phyloP scores from a whole-genome alignment of 441 rosid genomes.

The Flueggea neowawraea region DNA sequence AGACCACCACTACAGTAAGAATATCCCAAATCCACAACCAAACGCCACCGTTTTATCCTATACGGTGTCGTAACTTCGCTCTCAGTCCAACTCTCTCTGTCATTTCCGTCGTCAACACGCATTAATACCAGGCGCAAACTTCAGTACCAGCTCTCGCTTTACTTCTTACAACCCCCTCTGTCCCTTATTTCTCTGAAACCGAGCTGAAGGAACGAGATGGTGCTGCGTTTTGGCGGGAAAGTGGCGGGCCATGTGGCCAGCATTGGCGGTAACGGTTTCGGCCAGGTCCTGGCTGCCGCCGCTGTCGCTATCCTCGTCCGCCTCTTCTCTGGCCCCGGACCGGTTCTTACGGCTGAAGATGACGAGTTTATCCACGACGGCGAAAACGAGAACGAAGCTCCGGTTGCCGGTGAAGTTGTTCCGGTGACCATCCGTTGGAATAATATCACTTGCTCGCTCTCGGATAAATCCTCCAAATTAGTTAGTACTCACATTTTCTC shows the following conservation, averaged over 20 bases:
- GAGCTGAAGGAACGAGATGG: constrained; percentile 10
- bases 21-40: too few species aligned
- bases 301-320: constrained; percentile 70
- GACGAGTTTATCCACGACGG: constrained; percentile 27
- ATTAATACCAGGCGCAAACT: too few species aligned
- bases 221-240: constrained; percentile 75
- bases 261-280: constrained; percentile 69
- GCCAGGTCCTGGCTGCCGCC: constrained; percentile 65
- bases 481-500: constrained; percentile 34
- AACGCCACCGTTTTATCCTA: too few species aligned
- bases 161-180: too few species aligned
- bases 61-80: too few species aligned
- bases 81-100: too few species aligned
- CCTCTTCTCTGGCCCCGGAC: constrained; percentile 63
- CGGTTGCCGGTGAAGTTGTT: constrained; percentile 38
- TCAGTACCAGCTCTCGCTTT: too few species aligned
- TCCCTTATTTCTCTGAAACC: too few species aligned
- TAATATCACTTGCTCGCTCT: constrained; percentile 77
- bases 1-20: too few species aligned
- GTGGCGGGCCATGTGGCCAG: constrained; percentile 49
- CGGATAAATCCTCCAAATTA: constrained; percentile 68
- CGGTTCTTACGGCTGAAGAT: constrained; percentile 39
- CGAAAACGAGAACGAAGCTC: constrained; percentile 33
- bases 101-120: too few species aligned
- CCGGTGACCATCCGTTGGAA: constrained; percentile 85